Percentiles rank a stretch among this genome's conserved stretches.
Conservation (phyloP, 495 filamentous ascomycete species). For the Podospora anserina region DNA sequence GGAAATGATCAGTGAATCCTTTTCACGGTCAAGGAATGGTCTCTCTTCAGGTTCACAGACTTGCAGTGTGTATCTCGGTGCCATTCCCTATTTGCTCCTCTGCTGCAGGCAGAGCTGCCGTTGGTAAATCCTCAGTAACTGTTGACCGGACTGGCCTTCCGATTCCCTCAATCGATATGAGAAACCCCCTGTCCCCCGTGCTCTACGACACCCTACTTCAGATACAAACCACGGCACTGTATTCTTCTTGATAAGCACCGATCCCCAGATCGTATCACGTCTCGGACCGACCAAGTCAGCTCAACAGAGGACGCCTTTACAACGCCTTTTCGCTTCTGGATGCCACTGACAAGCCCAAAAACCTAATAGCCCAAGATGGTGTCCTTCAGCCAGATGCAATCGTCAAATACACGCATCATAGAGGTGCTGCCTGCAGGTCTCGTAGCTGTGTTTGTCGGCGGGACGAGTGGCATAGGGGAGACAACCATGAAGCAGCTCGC, state of each 20-base stretch:
- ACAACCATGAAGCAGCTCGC: slow-evolving; percentile 57
- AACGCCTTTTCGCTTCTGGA: background rate
- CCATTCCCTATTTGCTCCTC: background rate
- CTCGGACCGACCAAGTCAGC: background rate
- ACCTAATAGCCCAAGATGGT: slow-evolving; percentile 33
- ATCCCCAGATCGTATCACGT: background rate
- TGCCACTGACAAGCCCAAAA: background rate
- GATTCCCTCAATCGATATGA: background rate
- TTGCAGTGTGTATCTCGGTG: background rate
- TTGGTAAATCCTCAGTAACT: background rate
- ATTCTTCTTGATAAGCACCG: background rate
- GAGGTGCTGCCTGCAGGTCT: slow-evolving; percentile 39
- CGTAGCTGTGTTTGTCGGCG: slow-evolving; percentile 61
- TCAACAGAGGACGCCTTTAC: background rate
- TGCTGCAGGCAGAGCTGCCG: background rate
- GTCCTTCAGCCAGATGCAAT: slow-evolving; percentile 32
- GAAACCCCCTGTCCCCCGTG: background rate
- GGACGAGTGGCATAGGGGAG: slow-evolving; percentile 62
- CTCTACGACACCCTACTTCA: background rate
- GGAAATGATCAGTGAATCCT: slow-evolving; percentile 6
- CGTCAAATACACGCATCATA: slow-evolving; percentile 41
- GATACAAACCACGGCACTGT: background rate
- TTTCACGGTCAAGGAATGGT: background rate
- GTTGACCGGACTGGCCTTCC: background rate
- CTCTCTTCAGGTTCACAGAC: background rate